Evolutionary conservation across 805 yeast species (phyloP).

Genomic region (Nakazawaea peltata): DNA sequence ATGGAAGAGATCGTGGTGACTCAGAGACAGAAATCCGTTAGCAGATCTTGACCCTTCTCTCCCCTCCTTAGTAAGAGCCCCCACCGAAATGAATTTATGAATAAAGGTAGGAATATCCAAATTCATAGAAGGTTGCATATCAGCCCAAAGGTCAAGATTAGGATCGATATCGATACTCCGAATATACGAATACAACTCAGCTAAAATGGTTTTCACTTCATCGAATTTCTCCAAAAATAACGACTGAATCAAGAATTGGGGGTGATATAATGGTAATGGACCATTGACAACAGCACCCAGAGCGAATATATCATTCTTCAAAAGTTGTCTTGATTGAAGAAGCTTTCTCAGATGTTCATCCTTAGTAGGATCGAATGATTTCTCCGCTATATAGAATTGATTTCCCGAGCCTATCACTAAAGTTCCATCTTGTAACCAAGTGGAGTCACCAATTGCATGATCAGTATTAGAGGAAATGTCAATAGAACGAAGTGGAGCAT

Average conservation of each 20-base stretch:
- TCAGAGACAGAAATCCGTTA: constrained; percentile 1
- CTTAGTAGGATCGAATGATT: constrained; percentile 41
- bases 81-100: not conserved
- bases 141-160: constrained; percentile 5
- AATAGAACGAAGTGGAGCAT: constrained; percentile 64
- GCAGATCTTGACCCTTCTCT: not conserved
- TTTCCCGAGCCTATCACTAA: constrained; percentile 85
- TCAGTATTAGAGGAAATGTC: constrained; percentile 66
- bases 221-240: constrained; percentile 52
- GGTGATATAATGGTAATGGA: constrained; percentile 84
- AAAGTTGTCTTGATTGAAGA: constrained; percentile 50
- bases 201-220: constrained; percentile 49
- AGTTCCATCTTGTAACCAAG: constrained; percentile 76
- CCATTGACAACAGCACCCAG: constrained; percentile 78
- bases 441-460: constrained; percentile 80
- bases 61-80: not conserved
- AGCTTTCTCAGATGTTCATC: constrained; percentile 46
- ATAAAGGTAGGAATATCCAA: not conserved
- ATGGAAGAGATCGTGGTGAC: constrained; percentile 1
- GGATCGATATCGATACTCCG: constrained; percentile 44
- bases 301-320: constrained; percentile 51
- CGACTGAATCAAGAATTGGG: constrained; percentile 75
- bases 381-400: constrained; percentile 78
- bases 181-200: constrained; percentile 41
- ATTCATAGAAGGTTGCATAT: constrained; percentile 14